Conservation (phyloP, 306 rosid species). For the Cucurbita argyrosperma region DNA sequence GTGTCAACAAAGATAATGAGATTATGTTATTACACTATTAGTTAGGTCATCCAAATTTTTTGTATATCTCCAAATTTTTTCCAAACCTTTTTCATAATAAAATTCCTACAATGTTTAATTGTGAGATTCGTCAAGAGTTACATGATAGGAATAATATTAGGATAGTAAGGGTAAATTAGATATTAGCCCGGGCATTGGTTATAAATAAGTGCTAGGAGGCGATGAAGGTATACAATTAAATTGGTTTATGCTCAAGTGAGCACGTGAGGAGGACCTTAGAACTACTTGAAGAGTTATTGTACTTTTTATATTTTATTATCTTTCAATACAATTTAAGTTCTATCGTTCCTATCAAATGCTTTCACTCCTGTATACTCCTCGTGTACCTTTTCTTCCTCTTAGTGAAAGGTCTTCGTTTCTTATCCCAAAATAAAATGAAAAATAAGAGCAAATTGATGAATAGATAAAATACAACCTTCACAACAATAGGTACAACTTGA, state of each 20-base stretch:
- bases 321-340: background rate
- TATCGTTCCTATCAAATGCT: background rate
- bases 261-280: background rate
- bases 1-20: no score
- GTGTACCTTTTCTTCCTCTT: background rate
- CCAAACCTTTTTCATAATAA: no score
- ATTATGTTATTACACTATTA: no score
- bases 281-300: background rate
- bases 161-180: background rate
- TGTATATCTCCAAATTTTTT: no score
- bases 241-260: background rate
- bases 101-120: no score
- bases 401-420: background rate
- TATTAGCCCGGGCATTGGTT: background rate
- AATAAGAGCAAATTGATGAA: background rate
- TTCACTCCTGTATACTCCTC: background rate
- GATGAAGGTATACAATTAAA: background rate
- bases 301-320: background rate
- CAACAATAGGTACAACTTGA: constrained; percentile 74
- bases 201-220: background rate
- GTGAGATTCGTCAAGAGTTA: constrained; percentile 11
- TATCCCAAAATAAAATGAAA: background rate
- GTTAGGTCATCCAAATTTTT: no score
- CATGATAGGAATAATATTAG: background rate
- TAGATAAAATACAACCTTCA: constrained; percentile 47